These are phyloP conservation scores for Ceratocystis harringtonii DNA, from an alignment of 2,329 filamentous ascomycete genomes.

Conservation along the genomic window DNA sequence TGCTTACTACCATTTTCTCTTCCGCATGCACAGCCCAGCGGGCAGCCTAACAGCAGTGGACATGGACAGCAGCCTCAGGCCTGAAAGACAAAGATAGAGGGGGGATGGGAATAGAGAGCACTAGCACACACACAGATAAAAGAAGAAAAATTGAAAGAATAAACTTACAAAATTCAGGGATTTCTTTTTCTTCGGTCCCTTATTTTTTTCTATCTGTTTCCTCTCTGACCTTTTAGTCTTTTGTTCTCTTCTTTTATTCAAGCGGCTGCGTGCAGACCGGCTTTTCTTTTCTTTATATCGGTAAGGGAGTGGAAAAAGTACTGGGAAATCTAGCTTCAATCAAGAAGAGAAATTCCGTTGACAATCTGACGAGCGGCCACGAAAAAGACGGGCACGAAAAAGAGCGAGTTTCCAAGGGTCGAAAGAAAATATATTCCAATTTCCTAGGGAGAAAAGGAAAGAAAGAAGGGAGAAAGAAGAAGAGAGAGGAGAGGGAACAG, in stretches of 20 bases:
- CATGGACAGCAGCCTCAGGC: too few relatives aligned
- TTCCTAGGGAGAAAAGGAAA: conserved; percentile 1
- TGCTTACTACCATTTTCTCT: not conserved
- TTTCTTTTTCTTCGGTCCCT: not conserved
- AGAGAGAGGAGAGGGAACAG: not conserved
- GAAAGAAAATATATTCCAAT: not conserved
- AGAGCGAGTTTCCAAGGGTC: not conserved
- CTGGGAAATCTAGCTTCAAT: conserved; percentile 10
- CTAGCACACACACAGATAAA: not conserved
- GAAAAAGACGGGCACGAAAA: too few relatives aligned
- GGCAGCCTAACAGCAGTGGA: not conserved
- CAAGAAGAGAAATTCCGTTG: conserved; percentile 12
- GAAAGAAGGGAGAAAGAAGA: conserved; percentile 1
- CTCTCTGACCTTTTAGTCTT: too few relatives aligned
- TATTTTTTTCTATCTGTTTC: not conserved
- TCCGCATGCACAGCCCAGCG: not conserved
- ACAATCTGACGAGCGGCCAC: not conserved
- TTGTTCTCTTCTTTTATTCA: not conserved
- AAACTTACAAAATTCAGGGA: conserved; percentile 3
- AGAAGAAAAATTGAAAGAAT: not conserved
- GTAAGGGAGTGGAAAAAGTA: not conserved
- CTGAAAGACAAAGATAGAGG: not conserved
- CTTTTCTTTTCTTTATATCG: not conserved
- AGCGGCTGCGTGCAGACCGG: not conserved
- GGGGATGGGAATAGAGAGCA: too few relatives aligned